These are phyloP conservation scores for Rutstroemia sp. DNA, from an alignment of 2,329 filamentous ascomycete species.

Conservation along the genomic window DNA sequence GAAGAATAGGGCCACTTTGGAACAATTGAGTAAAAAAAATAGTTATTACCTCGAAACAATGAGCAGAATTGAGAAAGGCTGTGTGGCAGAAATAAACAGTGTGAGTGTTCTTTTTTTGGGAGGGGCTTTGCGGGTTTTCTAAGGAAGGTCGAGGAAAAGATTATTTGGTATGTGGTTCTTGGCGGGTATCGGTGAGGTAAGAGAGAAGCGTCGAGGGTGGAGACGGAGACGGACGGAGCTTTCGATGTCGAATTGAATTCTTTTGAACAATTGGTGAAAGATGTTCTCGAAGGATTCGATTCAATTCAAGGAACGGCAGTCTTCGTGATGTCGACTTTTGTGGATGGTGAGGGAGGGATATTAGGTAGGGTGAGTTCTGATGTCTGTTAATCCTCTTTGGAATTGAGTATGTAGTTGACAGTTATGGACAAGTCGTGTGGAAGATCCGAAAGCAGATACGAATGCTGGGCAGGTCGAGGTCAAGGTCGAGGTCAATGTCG, in stretches of 20 bases:
- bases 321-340: background rate
- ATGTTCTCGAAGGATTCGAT: background rate
- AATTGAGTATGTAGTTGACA: constrained; percentile 16
- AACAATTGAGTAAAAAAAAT: background rate
- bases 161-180: background rate
- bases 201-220: background rate
- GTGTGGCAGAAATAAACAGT: background rate
- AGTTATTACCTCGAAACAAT: background rate
- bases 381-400: constrained; percentile 12
- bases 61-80: background rate
- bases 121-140: background rate
- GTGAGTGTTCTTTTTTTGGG: background rate
- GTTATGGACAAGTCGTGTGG: constrained; percentile 20
- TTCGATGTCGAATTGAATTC: constrained; percentile 1
- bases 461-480: background rate
- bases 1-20: background rate
- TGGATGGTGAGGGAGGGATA: background rate
- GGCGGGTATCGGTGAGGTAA: background rate
- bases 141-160: background rate
- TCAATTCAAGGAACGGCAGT: background rate
- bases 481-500: background rate
- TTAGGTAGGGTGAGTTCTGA: background rate
- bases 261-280: background rate
- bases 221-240: background rate
- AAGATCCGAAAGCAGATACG: constrained; percentile 11